These are phyloP conservation scores for Carpinus fangiana DNA, from an alignment of 306 rosid species.

Conservation along the genomic window DNA sequence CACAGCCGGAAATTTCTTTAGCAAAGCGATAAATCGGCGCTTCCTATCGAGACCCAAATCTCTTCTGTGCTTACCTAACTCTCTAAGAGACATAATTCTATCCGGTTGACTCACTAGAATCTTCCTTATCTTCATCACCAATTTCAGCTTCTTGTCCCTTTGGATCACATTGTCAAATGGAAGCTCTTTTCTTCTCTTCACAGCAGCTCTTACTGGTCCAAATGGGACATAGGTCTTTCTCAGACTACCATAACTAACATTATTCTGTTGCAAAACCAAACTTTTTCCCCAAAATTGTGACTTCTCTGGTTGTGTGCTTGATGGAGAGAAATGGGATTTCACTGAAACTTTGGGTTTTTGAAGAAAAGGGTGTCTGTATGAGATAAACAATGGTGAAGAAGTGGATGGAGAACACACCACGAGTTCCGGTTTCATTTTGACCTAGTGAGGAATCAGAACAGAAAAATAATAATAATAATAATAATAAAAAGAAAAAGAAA, in stretches of 20 bases:
- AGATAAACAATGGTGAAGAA: slow-evolving; percentile 56
- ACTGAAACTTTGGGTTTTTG: slow-evolving; percentile 30
- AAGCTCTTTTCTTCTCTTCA: slow-evolving; percentile 82
- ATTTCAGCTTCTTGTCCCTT: slow-evolving; percentile 77
- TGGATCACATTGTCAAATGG: slow-evolving; percentile 83
- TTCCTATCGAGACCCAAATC: slow-evolving; percentile 68
- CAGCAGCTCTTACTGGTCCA: slow-evolving; percentile 62
- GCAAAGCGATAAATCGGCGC: slow-evolving; percentile 62
- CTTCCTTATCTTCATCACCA: slow-evolving; percentile 72
- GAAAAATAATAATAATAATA: not conserved
- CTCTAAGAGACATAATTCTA: slow-evolving; percentile 70
- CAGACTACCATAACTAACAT: slow-evolving; percentile 19
- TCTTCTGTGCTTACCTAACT: slow-evolving; percentile 67
- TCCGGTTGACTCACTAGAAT: slow-evolving; percentile 65
- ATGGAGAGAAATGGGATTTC: slow-evolving; percentile 37
- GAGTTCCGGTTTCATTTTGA: slow-evolving; percentile 53
- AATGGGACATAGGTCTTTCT: slow-evolving; percentile 24
- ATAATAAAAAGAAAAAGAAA: not conserved
- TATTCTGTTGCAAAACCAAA: slow-evolving; percentile 36
- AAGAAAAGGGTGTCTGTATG: slow-evolving; percentile 37
- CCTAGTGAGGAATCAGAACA: not conserved
- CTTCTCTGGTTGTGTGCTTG: slow-evolving; percentile 31
- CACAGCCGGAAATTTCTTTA: slow-evolving; percentile 76
- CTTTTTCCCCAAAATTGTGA: slow-evolving; percentile 55
- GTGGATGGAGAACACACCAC: slow-evolving; percentile 41